Percentiles rank a stretch among this genome's conserved stretches.
Conservation (phyloP, 2,329 filamentous ascomycete genomes). For the Cytospora schulzeri region DNA sequence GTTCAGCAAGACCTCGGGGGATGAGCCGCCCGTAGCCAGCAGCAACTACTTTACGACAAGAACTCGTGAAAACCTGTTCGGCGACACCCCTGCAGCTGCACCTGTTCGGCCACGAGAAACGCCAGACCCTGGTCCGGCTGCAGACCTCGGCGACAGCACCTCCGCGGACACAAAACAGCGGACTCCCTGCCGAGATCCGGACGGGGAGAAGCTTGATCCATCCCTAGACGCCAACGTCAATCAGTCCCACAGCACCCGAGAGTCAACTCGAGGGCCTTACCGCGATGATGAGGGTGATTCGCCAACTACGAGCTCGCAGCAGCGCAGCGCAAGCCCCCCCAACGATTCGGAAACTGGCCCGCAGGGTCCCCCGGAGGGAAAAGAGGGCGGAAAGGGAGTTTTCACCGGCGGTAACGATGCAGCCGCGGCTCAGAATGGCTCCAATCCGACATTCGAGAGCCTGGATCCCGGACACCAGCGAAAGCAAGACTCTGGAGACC, state of each 20-base stretch:
- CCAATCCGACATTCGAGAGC: constrained; percentile 22
- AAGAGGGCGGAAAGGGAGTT: constrained; percentile 6
- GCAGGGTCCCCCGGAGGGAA: constrained; percentile 13
- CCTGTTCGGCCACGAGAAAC: constrained; percentile 31
- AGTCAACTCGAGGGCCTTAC: constrained; percentile 29
- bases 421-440: constrained; percentile 18
- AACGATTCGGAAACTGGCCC: constrained; percentile 35
- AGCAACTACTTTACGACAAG: constrained; percentile 18
- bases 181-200: constrained; percentile 57
- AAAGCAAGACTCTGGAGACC: background rate
- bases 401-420: constrained; percentile 11
- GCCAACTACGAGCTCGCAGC: constrained; percentile 31
- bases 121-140: constrained; percentile 45
- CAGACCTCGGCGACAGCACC: constrained; percentile 43
- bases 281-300: constrained; percentile 29
- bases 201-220: constrained; percentile 61
- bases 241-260: constrained; percentile 24
- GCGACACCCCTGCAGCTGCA: constrained; percentile 30
- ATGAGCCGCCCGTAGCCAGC: background rate
- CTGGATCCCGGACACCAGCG: constrained; percentile 11
- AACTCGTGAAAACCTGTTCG: background rate
- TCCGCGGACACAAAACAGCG: constrained; percentile 55
- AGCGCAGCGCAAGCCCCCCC: constrained; percentile 38
- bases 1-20: constrained; percentile 26
- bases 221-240: constrained; percentile 47